Conservation (phyloP, 1,284 basidiomycete genomes). For the Anthracocystis walkeri region DNA sequence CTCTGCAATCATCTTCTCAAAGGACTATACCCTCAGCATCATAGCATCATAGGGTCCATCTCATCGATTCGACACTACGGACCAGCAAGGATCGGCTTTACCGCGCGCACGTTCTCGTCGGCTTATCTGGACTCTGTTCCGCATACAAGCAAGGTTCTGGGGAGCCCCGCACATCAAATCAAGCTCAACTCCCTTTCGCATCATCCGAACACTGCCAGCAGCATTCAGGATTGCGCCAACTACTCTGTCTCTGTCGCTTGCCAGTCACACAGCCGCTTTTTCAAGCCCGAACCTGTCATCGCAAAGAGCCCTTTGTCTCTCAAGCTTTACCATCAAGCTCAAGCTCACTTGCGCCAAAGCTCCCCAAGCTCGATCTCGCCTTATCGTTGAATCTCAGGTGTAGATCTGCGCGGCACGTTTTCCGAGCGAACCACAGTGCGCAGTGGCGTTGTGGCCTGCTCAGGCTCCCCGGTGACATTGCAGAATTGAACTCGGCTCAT, state of each 20-base stretch:
- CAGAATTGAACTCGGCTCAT: background rate
- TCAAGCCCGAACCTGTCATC: too few relatives aligned
- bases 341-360: conserved; percentile 3
- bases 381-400: conserved; percentile 2
- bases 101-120: background rate
- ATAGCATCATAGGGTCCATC: background rate
- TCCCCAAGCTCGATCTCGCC: background rate
- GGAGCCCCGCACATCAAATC: conserved; percentile 2
- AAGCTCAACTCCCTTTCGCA: background rate
- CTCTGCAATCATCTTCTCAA: background rate
- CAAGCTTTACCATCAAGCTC: conserved; percentile 5
- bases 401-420: background rate
- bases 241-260: too few relatives aligned
- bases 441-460: background rate
- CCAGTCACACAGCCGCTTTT: too few relatives aligned
- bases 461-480: background rate
- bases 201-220: background rate
- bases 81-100: background rate
- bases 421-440: background rate
- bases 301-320: background rate
- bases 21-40: background rate
- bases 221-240: background rate
- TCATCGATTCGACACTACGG: background rate
- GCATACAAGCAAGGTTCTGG: conserved; percentile 4
- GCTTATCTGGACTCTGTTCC: background rate